Evolutionary conservation across 768 basidiomycete species (phyloP).

Genomic region (Mycena rosella): DNA sequence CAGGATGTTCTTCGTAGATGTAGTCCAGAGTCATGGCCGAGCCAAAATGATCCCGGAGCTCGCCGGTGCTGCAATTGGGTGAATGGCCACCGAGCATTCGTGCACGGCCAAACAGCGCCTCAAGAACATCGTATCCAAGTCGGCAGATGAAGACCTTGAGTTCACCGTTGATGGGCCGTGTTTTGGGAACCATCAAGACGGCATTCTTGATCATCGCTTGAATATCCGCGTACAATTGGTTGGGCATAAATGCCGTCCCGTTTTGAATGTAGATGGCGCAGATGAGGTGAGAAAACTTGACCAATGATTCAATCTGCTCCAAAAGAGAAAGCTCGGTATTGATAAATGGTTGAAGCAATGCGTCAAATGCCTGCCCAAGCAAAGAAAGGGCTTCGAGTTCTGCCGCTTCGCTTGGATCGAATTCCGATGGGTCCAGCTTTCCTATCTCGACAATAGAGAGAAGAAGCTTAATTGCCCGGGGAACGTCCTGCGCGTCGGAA

Average conservation of each 20-base stretch:
- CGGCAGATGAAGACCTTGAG: constrained; percentile 8
- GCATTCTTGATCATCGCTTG: constrained; percentile 1
- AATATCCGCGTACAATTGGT: constrained; percentile 1
- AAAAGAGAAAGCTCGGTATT: not conserved
- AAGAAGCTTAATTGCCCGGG: not conserved
- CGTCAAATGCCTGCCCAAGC: not conserved
- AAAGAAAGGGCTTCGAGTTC: not conserved
- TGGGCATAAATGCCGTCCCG: not conserved
- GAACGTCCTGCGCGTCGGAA: constrained; percentile 1
- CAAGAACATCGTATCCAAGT: not conserved
- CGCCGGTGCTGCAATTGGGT: too few relatives aligned
- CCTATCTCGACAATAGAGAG: not conserved
- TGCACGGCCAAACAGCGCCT: not conserved
- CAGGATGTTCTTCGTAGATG: too few relatives aligned
- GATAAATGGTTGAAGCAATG: not conserved
- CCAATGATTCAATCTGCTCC: constrained; percentile 6
- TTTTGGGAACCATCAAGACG: constrained; percentile 2
- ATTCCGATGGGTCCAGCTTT: not conserved
- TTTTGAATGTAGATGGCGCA: not conserved
- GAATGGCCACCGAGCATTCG: too few relatives aligned
- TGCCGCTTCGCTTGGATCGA: not conserved
- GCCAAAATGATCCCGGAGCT: too few relatives aligned
- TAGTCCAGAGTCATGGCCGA: too few relatives aligned
- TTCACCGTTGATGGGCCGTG: constrained; percentile 1
- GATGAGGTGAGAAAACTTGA: constrained; percentile 5